Percentiles rank a stretch among this genome's conserved stretches.
phyloP scores from a whole-genome alignment of 2,329 filamentous ascomycete genomes.

The Byssothecium circinans region DNA sequence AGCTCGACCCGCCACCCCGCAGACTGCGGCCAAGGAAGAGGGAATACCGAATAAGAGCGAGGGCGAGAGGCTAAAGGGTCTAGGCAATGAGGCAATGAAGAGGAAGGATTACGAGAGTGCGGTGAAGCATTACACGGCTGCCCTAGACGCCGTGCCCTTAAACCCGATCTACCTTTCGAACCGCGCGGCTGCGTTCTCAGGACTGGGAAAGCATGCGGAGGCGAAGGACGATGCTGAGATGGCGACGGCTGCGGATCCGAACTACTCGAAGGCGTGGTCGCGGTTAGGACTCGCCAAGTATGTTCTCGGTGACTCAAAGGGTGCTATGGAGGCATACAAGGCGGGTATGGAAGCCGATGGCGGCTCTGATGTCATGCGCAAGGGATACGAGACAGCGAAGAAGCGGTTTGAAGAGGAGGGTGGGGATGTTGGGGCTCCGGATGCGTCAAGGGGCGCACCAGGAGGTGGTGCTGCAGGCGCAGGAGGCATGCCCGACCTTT shows the following conservation, averaged over 20 bases:
- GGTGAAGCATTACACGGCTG: constrained; percentile 85
- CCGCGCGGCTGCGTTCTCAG: constrained; percentile 90
- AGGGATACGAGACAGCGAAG: constrained; percentile 92
- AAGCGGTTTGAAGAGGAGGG: constrained; percentile 79
- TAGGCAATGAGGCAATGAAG: constrained; percentile 93
- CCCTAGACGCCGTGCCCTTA: constrained; percentile 74
- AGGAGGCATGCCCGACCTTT: constrained; percentile 82
- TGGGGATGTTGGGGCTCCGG: constrained; percentile 54
- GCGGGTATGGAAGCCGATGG: constrained; percentile 93
- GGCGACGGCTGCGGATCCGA: constrained; percentile 82
- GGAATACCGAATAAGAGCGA: constrained; percentile 67
- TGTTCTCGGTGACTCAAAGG: constrained; percentile 86
- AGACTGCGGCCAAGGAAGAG: constrained; percentile 37
- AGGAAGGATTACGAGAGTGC: constrained; percentile 84
- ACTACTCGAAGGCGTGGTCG: constrained; percentile 97
- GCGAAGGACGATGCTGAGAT: constrained; percentile 88
- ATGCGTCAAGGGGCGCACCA: constrained; percentile 33
- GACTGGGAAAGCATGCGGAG: constrained; percentile 78
- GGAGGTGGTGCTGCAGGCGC: constrained; percentile 58
- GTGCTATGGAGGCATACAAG: constrained; percentile 91
- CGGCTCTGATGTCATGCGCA: constrained; percentile 95
- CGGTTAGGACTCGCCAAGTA: constrained; percentile 88
- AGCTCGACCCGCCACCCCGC: constrained; percentile 45
- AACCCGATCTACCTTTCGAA: constrained; percentile 98
- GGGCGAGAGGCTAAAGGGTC: constrained; percentile 84